Percentiles rank a stretch among this genome's conserved stretches.
Conservation (phyloP, 2,329 filamentous ascomycete genomes). For the Neoarthrinium moseri region DNA sequence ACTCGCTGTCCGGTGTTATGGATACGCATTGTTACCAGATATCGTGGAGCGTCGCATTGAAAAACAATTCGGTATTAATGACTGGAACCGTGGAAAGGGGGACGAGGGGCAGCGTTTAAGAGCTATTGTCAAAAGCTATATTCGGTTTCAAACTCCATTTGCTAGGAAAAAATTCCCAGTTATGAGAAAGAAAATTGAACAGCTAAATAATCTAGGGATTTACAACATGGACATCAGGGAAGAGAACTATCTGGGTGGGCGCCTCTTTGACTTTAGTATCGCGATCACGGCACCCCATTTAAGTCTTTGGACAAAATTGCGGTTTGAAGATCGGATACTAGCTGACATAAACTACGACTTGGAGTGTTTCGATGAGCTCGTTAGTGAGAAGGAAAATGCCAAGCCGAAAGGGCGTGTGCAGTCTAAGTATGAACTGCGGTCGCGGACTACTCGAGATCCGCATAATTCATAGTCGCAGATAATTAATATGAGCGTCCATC, state of each 20-base stretch:
- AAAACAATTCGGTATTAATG: slow-evolving; percentile 10
- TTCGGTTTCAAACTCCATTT: slow-evolving; percentile 2
- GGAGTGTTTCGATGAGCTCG: too few species aligned
- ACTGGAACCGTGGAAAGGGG: slow-evolving; percentile 12
- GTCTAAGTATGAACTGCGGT: too few species aligned
- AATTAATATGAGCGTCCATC: too few species aligned
- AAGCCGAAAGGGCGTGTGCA: too few species aligned
- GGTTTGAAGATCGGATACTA: background rate
- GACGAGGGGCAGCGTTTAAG: slow-evolving; percentile 3
- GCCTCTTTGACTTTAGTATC: slow-evolving; percentile 16
- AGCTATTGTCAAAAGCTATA: slow-evolving; percentile 13
- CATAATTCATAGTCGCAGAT: too few species aligned
- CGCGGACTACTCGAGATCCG: too few species aligned
- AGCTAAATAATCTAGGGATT: slow-evolving; percentile 11
- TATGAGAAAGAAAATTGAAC: slow-evolving; percentile 11
- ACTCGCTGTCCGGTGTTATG: slow-evolving; percentile 11
- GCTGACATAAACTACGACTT: background rate
- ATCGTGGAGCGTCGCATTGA: slow-evolving; percentile 7
- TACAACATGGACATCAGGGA: slow-evolving; percentile 15
- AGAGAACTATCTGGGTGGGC: slow-evolving; percentile 12
- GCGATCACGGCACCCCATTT: slow-evolving; percentile 12
- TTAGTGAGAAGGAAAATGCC: too few species aligned
- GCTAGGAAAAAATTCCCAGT: background rate
- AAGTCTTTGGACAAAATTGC: background rate
- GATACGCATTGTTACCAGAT: slow-evolving; percentile 7